These are phyloP conservation scores for Sphagnum fallax DNA, from an alignment of 228 moss, liverwort and hornwort species.

Conservation along the genomic window DNA sequence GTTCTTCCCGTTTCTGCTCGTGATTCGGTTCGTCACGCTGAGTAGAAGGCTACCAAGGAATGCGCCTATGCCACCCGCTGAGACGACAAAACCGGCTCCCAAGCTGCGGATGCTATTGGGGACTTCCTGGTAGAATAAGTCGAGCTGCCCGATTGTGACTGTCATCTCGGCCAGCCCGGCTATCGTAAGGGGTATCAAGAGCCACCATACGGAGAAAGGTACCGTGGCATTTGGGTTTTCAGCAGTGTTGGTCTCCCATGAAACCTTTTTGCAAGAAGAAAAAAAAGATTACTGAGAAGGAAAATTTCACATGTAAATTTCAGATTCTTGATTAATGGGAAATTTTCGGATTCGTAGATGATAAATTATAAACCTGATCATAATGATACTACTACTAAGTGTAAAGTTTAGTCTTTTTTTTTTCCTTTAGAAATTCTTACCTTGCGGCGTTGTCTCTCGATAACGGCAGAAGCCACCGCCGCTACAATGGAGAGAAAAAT, in stretches of 20 bases:
- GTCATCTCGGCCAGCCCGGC: slow-evolving; percentile 49
- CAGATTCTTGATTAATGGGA: neutral
- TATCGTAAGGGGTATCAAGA: slow-evolving; percentile 35
- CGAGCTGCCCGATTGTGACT: slow-evolving; percentile 45
- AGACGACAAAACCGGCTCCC: slow-evolving; percentile 36
- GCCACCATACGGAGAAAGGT: slow-evolving; percentile 48
- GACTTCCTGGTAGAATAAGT: slow-evolving; percentile 62
- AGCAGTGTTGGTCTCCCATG: slow-evolving; percentile 26
- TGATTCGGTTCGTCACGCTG: slow-evolving; percentile 17
- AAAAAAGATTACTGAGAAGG: neutral
- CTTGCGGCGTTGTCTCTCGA: slow-evolving; percentile 40
- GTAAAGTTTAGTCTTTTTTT: no score
- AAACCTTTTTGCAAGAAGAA: slow-evolving; percentile 14
- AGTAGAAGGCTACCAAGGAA: slow-evolving; percentile 35
- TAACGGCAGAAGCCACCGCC: slow-evolving; percentile 21
- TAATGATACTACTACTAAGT: no score
- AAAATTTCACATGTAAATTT: neutral
- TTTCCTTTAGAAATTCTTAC: slow-evolving; percentile 7
- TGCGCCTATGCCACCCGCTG: slow-evolving; percentile 32
- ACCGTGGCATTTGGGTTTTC: slow-evolving; percentile 19
- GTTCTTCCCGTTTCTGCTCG: slow-evolving; percentile 10
- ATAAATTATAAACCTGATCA: neutral
- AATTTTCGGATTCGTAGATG: neutral
- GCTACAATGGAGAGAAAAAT: slow-evolving; percentile 33
- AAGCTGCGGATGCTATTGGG: slow-evolving; percentile 60